Evolutionary conservation across 2,329 filamentous ascomycete species (phyloP), one percentile per base, ranked within the genome.

Genomic region (Diplodia sapinea): DNA sequence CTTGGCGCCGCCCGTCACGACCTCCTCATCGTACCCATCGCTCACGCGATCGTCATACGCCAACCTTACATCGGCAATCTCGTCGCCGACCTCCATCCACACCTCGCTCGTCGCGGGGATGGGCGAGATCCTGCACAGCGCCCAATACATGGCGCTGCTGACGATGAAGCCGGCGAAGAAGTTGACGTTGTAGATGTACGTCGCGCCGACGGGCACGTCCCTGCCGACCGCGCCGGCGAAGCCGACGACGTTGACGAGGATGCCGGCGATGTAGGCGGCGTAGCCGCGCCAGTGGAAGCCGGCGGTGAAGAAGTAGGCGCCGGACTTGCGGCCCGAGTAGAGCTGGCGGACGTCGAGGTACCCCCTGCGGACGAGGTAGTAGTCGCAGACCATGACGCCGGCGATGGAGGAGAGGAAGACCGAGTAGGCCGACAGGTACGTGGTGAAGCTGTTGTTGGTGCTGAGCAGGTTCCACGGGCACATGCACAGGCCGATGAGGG

Each of bases 381-480:
- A 97, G 79, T 97, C 94, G 72, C 85, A 87, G 69, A 93, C 83
- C 81, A 97, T 95, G 70, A 96, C 92, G n/a, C 94, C 94, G 0
- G 92, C 93, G 70, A 97, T 96, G 52, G 91, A 93, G 68, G 91
- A 94, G n/a, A 97, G 85, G 80, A 97, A 97, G 67, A 97, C 93
- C 3, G 91, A 93, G 82, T 97, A 97, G 1, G 94, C 91, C 0
- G 91, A 95, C 0, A 97, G 87, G 76, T 97, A 97, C 3, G 92
- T 96, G 0, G 92, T 95, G 82, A 97, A 97, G 79, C 90, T 89
- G 82, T 94, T 96, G 54, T 87, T 87, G 54, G 83, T 83, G 1
- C 86, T 88, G 9, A 96, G 86, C 0, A 97, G 85, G 69, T 91
- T 91, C 87, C 90, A 94, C 0, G 94, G 94, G 76, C 92, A 95